phyloP scores from a whole-genome alignment of 495 filamentous ascomycete genomes.

The Rostrohypoxylon terebratum region DNA sequence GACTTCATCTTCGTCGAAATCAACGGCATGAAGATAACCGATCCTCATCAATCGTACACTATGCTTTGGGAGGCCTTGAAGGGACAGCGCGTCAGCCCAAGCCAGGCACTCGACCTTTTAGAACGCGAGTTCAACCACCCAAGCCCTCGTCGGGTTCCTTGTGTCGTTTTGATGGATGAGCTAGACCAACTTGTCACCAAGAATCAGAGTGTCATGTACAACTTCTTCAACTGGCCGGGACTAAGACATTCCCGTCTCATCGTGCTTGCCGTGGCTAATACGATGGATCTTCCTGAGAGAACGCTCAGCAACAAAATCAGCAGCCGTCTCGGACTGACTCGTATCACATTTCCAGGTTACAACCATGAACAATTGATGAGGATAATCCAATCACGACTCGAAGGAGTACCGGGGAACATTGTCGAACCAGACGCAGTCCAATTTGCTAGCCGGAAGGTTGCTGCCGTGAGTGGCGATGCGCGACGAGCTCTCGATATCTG shows the following conservation, averaged over 20 bases:
- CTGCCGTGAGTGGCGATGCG: conserved; percentile 94
- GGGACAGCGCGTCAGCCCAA: conserved; percentile 89
- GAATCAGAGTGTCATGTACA: conserved; percentile 99
- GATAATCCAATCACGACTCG: conserved; percentile 90
- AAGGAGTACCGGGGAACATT: conserved; percentile 86
- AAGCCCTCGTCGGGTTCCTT: conserved; percentile 88
- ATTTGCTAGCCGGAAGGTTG: conserved; percentile 96
- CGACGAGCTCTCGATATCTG: conserved; percentile 95
- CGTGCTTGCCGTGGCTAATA: conserved; percentile 97
- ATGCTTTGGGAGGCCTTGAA: conserved; percentile 96
- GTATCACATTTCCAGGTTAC: conserved; percentile 97
- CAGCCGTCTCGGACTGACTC: conserved; percentile 85
- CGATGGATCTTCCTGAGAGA: conserved; percentile 97
- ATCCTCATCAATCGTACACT: conserved; percentile 96
- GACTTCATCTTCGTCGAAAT: conserved; percentile 99
- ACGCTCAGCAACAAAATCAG: conserved; percentile 98
- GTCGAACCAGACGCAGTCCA: conserved; percentile 95
- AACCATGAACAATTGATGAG: conserved; percentile 98
- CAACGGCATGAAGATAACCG: conserved; percentile 99
- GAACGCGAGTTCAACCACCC: conserved; percentile 93
- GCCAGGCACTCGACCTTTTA: conserved; percentile 89
- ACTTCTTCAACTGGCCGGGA: conserved; percentile 99
- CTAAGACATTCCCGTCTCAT: conserved; percentile 91
- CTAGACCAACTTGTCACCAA: conserved; percentile 97
- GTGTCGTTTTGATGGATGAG: conserved; percentile 99